Evolutionary conservation across 2,329 filamentous ascomycete genomes (phyloP).

Genomic region (Ramularia endophylla): DNA sequence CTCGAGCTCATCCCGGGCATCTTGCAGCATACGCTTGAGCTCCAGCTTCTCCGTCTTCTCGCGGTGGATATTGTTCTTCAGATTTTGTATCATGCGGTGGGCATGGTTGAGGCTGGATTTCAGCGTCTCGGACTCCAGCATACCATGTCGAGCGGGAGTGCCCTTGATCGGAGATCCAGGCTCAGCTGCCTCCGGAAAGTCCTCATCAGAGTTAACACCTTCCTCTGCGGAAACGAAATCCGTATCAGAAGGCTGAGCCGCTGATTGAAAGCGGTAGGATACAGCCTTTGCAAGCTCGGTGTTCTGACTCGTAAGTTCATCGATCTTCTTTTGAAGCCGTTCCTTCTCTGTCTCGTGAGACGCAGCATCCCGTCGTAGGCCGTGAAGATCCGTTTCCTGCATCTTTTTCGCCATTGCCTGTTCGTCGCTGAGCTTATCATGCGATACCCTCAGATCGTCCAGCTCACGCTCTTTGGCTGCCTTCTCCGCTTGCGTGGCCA

Average conservation of each 20-base stretch:
- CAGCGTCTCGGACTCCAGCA: constrained; percentile 91
- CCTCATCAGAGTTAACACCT: constrained; percentile 45
- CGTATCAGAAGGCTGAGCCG: constrained; percentile 20
- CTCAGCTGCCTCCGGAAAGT: constrained; percentile 83
- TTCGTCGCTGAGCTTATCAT: constrained; percentile 76
- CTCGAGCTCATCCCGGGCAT: constrained; percentile 87
- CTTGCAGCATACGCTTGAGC: constrained; percentile 88
- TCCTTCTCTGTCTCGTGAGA: constrained; percentile 72
- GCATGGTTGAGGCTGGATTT: constrained; percentile 92
- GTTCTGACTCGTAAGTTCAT: constrained; percentile 83
- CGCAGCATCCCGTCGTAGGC: constrained; percentile 71
- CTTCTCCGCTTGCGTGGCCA: constrained; percentile 67
- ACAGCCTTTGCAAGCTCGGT: constrained; percentile 83
- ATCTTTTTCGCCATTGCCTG: constrained; percentile 70
- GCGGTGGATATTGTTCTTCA: constrained; percentile 90
- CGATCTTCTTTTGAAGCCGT: constrained; percentile 76
- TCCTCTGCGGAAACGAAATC: constrained; percentile 58
- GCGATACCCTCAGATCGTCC: constrained; percentile 77
- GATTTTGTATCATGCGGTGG: constrained; percentile 91
- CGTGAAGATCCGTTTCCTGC: constrained; percentile 82
- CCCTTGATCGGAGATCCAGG: constrained; percentile 86
- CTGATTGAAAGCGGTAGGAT: constrained; percentile 56
- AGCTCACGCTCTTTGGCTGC: constrained; percentile 73
- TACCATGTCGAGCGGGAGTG: constrained; percentile 74
- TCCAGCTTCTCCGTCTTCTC: constrained; percentile 99